phyloP scores from a whole-genome alignment of 2,329 filamentous ascomycete species.

The Ophiocordyceps camponoti-rufipedis region DNA sequence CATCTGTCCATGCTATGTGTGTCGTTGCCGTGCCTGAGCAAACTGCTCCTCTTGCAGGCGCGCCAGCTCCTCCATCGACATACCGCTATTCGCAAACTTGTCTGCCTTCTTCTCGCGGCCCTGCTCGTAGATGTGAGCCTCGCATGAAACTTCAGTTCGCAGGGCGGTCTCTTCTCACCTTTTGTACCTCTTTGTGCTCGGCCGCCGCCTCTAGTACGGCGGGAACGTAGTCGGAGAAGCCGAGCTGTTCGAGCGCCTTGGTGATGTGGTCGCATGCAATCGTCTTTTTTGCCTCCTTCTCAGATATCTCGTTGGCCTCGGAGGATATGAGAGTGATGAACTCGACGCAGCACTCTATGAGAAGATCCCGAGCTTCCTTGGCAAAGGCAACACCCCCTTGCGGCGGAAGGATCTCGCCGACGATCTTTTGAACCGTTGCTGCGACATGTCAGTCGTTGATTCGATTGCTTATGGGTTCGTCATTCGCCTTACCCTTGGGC shows the following conservation, averaged over 20 bases:
- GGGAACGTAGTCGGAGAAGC: constrained; percentile 81
- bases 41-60: constrained; percentile 86
- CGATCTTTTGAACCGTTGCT: constrained; percentile 69
- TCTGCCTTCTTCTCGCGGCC: constrained; percentile 92
- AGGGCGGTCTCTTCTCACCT: constrained; percentile 31
- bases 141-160: background rate
- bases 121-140: constrained; percentile 24
- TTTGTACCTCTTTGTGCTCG: constrained; percentile 84
- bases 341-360: constrained; percentile 98
- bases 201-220: constrained; percentile 74
- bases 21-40: constrained; percentile 41
- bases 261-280: constrained; percentile 97
- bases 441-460: constrained; percentile 9
- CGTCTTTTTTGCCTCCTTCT: constrained; percentile 98
- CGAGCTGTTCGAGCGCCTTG: constrained; percentile 79
- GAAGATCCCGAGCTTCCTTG: constrained; percentile 82
- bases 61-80: constrained; percentile 79
- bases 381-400: constrained; percentile 67
- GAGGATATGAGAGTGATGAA: constrained; percentile 98
- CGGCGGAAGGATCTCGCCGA: constrained; percentile 75
- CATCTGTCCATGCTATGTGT: constrained; percentile 5
- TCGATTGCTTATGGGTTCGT: background rate
- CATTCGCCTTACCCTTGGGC: constrained; percentile 35
- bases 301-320: constrained; percentile 95
- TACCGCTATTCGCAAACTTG: constrained; percentile 87